Evolutionary conservation across 441 rosid genomes (phyloP).

Genomic region (Mallotus japonicus): DNA sequence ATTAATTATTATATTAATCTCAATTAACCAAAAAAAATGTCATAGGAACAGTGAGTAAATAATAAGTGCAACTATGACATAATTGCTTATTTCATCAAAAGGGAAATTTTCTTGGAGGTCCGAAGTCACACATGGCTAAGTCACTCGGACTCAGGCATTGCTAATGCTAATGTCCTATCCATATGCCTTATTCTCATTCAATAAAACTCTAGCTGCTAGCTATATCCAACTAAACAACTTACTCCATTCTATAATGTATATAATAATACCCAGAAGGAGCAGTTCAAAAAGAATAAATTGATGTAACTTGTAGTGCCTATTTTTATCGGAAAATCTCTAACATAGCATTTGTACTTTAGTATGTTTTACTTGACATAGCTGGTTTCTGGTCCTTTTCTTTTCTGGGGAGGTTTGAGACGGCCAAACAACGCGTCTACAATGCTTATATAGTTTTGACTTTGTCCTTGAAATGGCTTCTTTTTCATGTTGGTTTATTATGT

Average conservation of each 20-base stretch:
- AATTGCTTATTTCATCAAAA: conserved; percentile 20
- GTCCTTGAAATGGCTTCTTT: conserved; percentile 16
- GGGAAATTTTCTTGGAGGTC: background rate
- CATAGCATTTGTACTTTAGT: conserved; percentile 26
- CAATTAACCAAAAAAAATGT: no score
- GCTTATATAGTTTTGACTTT: conserved; percentile 13
- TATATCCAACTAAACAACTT: conserved; percentile 25
- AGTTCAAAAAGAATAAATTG: conserved; percentile 33
- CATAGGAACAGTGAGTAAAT: no score
- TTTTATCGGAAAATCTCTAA: conserved; percentile 20
- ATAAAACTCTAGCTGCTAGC: conserved; percentile 19
- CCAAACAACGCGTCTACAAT: conserved; percentile 26
- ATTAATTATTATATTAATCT: no score
- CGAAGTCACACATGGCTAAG: background rate
- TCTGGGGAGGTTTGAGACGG: conserved; percentile 22
- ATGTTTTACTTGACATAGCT: conserved; percentile 11
- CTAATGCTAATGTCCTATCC: conserved; percentile 8
- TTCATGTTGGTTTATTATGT: background rate
- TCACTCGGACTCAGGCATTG: background rate
- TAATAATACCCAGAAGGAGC: conserved; percentile 15
- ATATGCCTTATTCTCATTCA: conserved; percentile 22
- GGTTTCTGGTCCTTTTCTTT: conserved; percentile 15
- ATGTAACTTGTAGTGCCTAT: conserved; percentile 21
- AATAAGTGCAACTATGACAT: no score
- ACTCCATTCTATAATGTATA: background rate